phyloP scores from a whole-genome alignment of 352 stramenopile genomes.

The Phytopythium litorale region DNA sequence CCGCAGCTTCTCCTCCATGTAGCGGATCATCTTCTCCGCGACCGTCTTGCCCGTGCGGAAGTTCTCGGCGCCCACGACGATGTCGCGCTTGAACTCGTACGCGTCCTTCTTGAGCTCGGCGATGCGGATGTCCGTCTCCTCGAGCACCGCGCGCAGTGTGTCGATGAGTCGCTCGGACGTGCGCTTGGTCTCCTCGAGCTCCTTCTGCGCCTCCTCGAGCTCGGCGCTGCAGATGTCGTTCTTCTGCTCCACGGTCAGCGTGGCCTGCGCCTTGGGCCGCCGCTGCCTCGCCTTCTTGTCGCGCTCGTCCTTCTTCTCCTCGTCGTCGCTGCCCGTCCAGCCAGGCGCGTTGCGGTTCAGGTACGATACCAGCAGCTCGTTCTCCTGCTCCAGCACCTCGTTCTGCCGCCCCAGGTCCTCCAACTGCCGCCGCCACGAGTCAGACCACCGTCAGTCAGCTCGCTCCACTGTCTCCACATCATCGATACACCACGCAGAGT shows the following conservation, averaged over 20 bases:
- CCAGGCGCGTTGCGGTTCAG: slow-evolving; percentile 56
- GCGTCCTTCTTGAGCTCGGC: slow-evolving; percentile 94
- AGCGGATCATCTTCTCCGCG: slow-evolving; percentile 92
- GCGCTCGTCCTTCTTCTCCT: slow-evolving; percentile 54
- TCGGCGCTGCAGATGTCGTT: slow-evolving; percentile 88
- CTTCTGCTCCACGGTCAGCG: slow-evolving; percentile 92
- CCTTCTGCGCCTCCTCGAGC: slow-evolving; percentile 85
- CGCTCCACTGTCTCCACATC: not conserved
- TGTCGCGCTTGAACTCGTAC: slow-evolving; percentile 96
- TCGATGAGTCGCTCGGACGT: slow-evolving; percentile 93
- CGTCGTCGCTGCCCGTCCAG: slow-evolving; percentile 49
- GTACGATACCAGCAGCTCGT: slow-evolving; percentile 89
- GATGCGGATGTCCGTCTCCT: slow-evolving; percentile 94
- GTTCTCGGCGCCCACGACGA: slow-evolving; percentile 93
- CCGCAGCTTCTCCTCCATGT: slow-evolving; percentile 94
- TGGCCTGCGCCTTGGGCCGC: slow-evolving; percentile 49
- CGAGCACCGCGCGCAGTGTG: slow-evolving; percentile 89
- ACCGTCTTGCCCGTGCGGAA: slow-evolving; percentile 92
- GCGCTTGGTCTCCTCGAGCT: slow-evolving; percentile 87
- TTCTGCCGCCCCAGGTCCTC: slow-evolving; percentile 86
- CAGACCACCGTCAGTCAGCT: not conserved
- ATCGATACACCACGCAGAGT: too few species aligned
- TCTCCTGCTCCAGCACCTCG: slow-evolving; percentile 89
- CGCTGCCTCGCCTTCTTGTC: slow-evolving; percentile 55
- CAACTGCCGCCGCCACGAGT: slow-evolving; percentile 20